A percentile compares a stretch with the other conserved stretches of the same genome.
These are phyloP conservation scores for Raphidocelis subcapitata DNA, from an alignment of 139 green algal species.

Conservation along the genomic window DNA sequence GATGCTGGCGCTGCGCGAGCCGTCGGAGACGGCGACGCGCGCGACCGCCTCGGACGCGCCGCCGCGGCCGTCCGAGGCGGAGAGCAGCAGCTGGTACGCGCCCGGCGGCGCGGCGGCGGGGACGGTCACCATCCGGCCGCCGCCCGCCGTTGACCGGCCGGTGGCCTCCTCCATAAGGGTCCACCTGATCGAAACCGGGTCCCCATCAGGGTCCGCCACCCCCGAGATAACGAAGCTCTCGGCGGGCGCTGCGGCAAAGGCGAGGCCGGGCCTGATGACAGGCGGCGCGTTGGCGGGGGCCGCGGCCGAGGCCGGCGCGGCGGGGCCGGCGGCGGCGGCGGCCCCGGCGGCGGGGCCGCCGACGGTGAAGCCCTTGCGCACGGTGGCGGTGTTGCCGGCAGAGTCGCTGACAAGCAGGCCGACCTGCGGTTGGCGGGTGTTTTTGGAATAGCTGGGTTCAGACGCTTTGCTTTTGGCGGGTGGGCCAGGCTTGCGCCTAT, in stretches of 20 bases:
- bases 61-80: constrained; percentile 10
- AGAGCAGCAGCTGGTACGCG: constrained; percentile 18
- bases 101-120: neutral
- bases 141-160: constrained; percentile 1
- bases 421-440: too few species aligned
- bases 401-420: too few species aligned
- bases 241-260: neutral
- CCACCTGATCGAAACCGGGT: constrained; percentile 8
- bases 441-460: too few species aligned
- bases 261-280: neutral
- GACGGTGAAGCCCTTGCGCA: constrained; percentile 20
- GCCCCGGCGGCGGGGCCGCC: too few species aligned
- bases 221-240: constrained; percentile 1
- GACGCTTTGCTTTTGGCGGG: too few species aligned
- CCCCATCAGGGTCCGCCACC: constrained; percentile 21
- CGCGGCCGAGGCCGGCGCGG: neutral
- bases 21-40: too few species aligned
- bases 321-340: too few species aligned
- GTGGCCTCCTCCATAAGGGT: constrained; percentile 13
- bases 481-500: too few species aligned
- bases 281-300: constrained; percentile 6
- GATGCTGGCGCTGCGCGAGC: too few species aligned
- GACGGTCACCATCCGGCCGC: neutral
- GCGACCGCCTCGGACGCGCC: neutral
- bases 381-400: constrained; percentile 17